Percentiles rank a stretch among this genome's conserved stretches.
These are phyloP conservation scores for Filobasidium uniguttulatum DNA, from an alignment of 1,284 basidiomycete species.

Conservation along the genomic window DNA sequence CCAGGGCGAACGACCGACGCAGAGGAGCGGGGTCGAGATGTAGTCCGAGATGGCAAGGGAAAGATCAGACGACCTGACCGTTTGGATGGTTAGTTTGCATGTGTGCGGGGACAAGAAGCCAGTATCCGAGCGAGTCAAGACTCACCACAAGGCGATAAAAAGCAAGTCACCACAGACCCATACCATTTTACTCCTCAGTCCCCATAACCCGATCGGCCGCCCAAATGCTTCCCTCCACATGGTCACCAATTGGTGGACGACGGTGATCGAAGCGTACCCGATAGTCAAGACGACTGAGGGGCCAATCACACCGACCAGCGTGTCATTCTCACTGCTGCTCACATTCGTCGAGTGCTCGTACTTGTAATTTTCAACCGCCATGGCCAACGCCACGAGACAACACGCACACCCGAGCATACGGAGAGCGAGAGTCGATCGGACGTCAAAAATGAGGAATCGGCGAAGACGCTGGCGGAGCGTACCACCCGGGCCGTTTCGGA, in stretches of 20 bases:
- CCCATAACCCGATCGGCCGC: conserved; percentile 45
- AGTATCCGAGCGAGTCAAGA: background rate
- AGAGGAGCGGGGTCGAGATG: conserved; percentile 43
- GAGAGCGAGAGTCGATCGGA: conserved; percentile 42
- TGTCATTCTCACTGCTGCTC: conserved; percentile 16
- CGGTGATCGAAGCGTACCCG: conserved; percentile 39
- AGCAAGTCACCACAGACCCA: conserved; percentile 40
- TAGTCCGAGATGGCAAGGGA: conserved; percentile 43
- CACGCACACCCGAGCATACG: conserved; percentile 40
- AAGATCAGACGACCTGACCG: conserved; percentile 38
- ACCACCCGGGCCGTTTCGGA: conserved; percentile 4
- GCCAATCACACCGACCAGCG: conserved; percentile 40
- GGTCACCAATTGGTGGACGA: conserved; percentile 40
- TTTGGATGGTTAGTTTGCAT: background rate
- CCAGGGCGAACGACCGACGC: conserved; percentile 31
- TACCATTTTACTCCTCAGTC: conserved; percentile 38
- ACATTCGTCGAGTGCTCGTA: no score
- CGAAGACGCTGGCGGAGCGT: conserved; percentile 26
- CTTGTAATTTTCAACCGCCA: conserved; percentile 37
- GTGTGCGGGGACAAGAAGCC: background rate
- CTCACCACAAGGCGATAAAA: conserved; percentile 39
- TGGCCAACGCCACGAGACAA: conserved; percentile 35
- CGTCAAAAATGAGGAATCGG: conserved; percentile 36
- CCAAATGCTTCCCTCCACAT: conserved; percentile 44
- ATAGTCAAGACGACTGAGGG: conserved; percentile 41